Evolutionary conservation across 139 green algal genomes (phyloP).

Genomic region (Eudorina sp.): DNA sequence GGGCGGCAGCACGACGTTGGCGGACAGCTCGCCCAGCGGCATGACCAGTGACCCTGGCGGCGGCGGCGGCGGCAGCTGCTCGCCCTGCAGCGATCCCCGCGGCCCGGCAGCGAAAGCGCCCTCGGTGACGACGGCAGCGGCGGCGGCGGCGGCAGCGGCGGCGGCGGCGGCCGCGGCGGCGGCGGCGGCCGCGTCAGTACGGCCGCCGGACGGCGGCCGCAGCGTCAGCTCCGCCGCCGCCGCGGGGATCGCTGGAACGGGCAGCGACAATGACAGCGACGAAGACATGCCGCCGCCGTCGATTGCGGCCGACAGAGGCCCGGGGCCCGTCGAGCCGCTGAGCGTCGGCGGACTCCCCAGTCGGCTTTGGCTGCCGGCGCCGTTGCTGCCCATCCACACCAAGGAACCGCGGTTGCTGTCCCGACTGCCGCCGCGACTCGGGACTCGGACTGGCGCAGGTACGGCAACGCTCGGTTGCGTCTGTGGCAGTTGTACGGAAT

Average conservation of each 20-base stretch:
- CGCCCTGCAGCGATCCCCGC: too few relatives aligned
- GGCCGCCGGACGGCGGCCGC: background rate
- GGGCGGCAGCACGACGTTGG: background rate
- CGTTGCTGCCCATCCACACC: background rate
- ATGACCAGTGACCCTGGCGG: too few relatives aligned
- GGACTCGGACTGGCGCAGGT: background rate
- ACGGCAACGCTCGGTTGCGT: background rate
- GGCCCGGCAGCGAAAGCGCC: background rate
- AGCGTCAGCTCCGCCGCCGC: background rate
- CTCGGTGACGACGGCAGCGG: background rate
- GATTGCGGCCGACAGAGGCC: background rate
- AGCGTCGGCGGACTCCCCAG: background rate
- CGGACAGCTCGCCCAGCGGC: background rate
- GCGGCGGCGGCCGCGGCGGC: background rate
- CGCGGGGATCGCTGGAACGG: background rate
- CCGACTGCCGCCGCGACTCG: background rate
- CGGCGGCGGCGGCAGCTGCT: too few relatives aligned
- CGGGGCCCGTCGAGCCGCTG: too few relatives aligned
- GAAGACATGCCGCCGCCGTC: background rate
- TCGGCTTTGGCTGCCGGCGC: background rate
- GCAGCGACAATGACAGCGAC: background rate
- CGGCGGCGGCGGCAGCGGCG: background rate
- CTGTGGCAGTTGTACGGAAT: background rate
- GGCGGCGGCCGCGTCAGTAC: background rate
- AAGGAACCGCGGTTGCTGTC: background rate